phyloP scores from a whole-genome alignment of 345 rosid genomes.

The Lumnitzera littorea region DNA sequence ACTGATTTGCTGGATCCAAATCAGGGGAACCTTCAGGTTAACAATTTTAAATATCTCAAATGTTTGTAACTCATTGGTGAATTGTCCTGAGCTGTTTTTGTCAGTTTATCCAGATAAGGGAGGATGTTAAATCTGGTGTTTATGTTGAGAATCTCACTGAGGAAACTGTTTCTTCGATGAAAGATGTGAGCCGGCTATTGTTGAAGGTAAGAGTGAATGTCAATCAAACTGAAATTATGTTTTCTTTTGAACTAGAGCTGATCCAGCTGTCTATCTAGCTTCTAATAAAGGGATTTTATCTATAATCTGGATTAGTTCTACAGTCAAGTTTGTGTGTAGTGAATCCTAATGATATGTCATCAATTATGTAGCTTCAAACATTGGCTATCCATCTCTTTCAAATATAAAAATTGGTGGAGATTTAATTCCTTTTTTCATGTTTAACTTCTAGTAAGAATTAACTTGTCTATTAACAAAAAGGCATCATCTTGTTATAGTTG shows the following conservation, averaged over 20 bases:
- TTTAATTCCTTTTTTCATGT: no score
- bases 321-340: no score
- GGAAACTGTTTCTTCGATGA: slow-evolving; percentile 68
- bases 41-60: slow-evolving; percentile 4
- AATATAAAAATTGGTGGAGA: no score
- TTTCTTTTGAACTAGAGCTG: slow-evolving; percentile 8
- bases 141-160: slow-evolving; percentile 88
- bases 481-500: no score
- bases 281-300: no score
- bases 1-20: slow-evolving; percentile 91
- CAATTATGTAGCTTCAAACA: no score
- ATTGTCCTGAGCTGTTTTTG: not conserved
- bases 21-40: slow-evolving; percentile 83
- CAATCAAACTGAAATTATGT: slow-evolving; percentile 5
- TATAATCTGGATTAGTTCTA: no score
- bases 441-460: no score
- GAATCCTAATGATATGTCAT: no score
- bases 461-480: no score
- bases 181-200: slow-evolving; percentile 74
- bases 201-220: slow-evolving; percentile 40
- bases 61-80: slow-evolving; percentile 4
- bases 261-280: not conserved
- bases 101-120: slow-evolving; percentile 65
- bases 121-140: slow-evolving; percentile 90
- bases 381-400: no score